A percentile compares a stretch with the other conserved stretches of the same genome.
phyloP scores from a whole-genome alignment of 805 yeast genomes.

The Starmerella bombicola region DNA sequence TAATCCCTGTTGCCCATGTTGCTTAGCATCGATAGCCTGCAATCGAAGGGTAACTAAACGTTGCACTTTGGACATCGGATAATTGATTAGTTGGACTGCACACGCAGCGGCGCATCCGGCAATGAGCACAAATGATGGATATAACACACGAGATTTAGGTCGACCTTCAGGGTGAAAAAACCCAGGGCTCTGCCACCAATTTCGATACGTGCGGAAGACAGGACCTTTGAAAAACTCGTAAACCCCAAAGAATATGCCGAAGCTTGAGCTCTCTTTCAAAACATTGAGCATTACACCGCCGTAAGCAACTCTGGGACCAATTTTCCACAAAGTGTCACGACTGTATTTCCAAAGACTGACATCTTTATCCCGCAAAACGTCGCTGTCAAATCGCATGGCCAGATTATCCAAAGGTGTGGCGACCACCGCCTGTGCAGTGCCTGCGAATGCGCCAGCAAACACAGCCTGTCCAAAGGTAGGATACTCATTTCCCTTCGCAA shows the following conservation, averaged over 20 bases:
- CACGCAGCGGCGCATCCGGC: slow-evolving; percentile 87
- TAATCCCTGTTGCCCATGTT: slow-evolving; percentile 5
- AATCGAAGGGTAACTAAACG: slow-evolving; percentile 64
- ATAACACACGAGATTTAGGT: slow-evolving; percentile 36
- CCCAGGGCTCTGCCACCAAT: slow-evolving; percentile 25
- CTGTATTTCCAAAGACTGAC: slow-evolving; percentile 67
- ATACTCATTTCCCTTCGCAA: slow-evolving; percentile 21
- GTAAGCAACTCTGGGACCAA: slow-evolving; percentile 75
- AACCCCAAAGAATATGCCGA: slow-evolving; percentile 70
- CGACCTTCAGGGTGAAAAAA: slow-evolving; percentile 24
- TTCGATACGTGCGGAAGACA: slow-evolving; percentile 24
- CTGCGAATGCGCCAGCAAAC: slow-evolving; percentile 75
- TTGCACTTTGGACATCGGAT: slow-evolving; percentile 71
- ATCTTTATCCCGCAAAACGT: slow-evolving; percentile 38
- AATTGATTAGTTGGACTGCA: slow-evolving; percentile 63
- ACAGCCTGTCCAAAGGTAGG: slow-evolving; percentile 44
- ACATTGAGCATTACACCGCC: slow-evolving; percentile 77
- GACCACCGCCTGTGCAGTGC: slow-evolving; percentile 73
- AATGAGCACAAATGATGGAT: slow-evolving; percentile 54
- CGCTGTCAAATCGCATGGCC: slow-evolving; percentile 63
- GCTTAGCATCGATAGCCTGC: slow-evolving; percentile 62
- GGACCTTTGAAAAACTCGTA: slow-evolving; percentile 65
- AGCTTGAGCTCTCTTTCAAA: slow-evolving; percentile 66
- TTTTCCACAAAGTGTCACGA: slow-evolving; percentile 47
- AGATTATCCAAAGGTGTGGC: slow-evolving; percentile 93